These are phyloP conservation scores for Russula foetens DNA, from an alignment of 768 basidiomycete genomes.

Conservation along the genomic window DNA sequence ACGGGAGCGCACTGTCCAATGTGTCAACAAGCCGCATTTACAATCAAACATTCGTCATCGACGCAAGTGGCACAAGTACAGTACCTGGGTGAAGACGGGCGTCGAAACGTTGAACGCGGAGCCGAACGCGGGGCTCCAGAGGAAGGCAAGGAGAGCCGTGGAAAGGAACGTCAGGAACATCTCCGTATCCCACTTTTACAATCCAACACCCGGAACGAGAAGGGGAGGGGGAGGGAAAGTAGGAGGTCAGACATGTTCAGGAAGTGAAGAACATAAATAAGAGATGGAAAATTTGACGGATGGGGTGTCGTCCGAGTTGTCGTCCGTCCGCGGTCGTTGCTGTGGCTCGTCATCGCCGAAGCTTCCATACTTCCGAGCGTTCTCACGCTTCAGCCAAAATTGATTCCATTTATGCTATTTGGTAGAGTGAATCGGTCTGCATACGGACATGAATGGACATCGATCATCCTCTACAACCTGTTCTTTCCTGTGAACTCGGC, in stretches of 20 bases:
- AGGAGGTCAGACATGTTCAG: neutral
- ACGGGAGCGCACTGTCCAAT: conserved; percentile 48
- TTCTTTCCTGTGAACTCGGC: conserved; percentile 53
- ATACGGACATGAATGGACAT: no score
- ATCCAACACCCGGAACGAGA: neutral
- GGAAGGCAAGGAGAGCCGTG: conserved; percentile 54
- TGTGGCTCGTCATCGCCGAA: neutral
- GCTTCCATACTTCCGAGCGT: neutral
- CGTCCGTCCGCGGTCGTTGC: neutral
- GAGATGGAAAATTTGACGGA: no score
- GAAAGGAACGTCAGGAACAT: conserved; percentile 81
- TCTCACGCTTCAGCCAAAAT: neutral
- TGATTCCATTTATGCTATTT: neutral
- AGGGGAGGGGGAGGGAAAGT: conserved; percentile 23
- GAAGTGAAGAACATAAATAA: neutral
- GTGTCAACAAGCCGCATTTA: no score
- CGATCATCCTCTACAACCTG: conserved; percentile 32
- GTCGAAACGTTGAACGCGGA: conserved; percentile 48
- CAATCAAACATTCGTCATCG: no score
- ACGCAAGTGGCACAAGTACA: no score
- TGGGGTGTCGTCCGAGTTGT: no score
- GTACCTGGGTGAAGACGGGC: conserved; percentile 48
- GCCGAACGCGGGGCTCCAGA: conserved; percentile 43
- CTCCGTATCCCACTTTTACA: conserved; percentile 24
- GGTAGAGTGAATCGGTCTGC: no score